These are phyloP conservation scores for Drechslerella coelobrocha DNA, from an alignment of 2,329 filamentous ascomycete species.

Conservation along the genomic window DNA sequence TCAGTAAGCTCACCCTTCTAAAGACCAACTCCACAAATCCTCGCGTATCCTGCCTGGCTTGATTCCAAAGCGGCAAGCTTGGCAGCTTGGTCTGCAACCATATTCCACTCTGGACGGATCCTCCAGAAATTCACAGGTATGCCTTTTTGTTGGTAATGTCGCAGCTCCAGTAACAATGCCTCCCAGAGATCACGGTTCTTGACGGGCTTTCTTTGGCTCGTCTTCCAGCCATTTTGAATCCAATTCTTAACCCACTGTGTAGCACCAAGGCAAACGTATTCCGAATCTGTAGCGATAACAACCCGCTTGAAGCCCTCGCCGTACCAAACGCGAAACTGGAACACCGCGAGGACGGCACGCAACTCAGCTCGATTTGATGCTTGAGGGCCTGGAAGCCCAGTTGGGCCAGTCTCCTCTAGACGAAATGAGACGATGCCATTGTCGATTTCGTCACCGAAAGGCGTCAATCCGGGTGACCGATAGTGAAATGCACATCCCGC, in stretches of 20 bases:
- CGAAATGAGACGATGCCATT: constrained; percentile 55
- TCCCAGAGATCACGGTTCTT: constrained; percentile 66
- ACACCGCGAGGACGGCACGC: constrained; percentile 64
- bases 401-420: constrained; percentile 61
- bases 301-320: constrained; percentile 60
- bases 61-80: constrained; percentile 55
- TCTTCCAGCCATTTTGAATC: constrained; percentile 62
- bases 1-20: too few relatives aligned
- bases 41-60: neutral
- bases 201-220: constrained; percentile 56
- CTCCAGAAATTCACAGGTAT: constrained; percentile 62
- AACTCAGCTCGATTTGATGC: constrained; percentile 66
- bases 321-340: constrained; percentile 61
- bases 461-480: neutral
- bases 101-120: constrained; percentile 61
- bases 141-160: constrained; percentile 52
- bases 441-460: neutral
- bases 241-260: constrained; percentile 61
- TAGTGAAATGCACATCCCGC: constrained; percentile 48
- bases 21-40: too few relatives aligned
- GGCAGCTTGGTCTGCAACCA: constrained; percentile 59
- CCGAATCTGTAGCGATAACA: constrained; percentile 65
- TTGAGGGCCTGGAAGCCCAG: constrained; percentile 57
- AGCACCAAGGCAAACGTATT: constrained; percentile 62
- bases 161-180: constrained; percentile 59